Evolutionary conservation across 148 eudicot genomes (phyloP), one percentile per base, ranked within the genome.

Genomic region (Diospyros kaki): DNA sequence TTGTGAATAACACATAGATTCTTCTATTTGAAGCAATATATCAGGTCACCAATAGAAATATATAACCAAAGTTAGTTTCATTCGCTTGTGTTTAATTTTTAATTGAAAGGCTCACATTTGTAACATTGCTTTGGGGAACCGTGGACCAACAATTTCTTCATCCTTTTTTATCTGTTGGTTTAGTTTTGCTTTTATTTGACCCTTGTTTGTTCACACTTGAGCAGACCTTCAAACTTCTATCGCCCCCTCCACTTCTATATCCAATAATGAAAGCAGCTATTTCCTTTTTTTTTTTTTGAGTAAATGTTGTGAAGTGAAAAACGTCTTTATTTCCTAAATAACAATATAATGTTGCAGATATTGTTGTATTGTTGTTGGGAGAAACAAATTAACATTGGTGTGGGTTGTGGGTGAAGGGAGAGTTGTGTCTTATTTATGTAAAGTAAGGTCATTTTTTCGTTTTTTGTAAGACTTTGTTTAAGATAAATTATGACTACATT

Each of bases 221-320:
- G 42, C 14, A 14, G 6, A 39, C 18, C 46, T 67, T 67, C 11
- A 39, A 58, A 48, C 4, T 39, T 67, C 42, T 42, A 46, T 68
- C 59, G 52, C 56, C 4, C 72, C 73, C 44, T 40, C 73, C 73
- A 68, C 73, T 76, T 48, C 2, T 50, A 7, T 2, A 2, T 59
- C 55, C 69, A 71, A 77, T 77, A 8, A 62, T 77, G 74, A 70
- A 28, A 69, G 66, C 18, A 6, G 59, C 52, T 58, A 48, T 46
- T 55, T 51, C 11, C 43, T 55, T 60, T 51, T 42, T 48, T 63
- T 77, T 50, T 60, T 48, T 60, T 45, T 52, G 46, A 45, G 43
- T 50, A 18, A 42, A 73, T 39, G 28, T 66, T 58, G 10, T 66
- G 72, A 45, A 42, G 66, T 55, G 72, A 55, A 56, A 12, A 14